Conservation (phyloP, 345 rosid genomes). For the Capsella bursapastoris region DNA sequence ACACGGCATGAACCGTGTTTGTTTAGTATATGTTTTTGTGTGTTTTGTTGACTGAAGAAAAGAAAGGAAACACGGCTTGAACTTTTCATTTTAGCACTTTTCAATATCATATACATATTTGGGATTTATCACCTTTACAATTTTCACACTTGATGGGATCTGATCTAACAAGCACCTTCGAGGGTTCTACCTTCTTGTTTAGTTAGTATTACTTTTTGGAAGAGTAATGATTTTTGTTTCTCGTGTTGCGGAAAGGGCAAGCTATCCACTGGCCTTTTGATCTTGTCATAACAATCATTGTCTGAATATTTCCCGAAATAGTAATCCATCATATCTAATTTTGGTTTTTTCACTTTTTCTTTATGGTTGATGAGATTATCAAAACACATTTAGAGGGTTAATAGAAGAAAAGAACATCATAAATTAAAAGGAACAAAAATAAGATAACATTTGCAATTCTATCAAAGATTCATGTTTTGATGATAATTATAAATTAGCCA, state of each 20-base stretch:
- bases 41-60: background rate
- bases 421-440: background rate
- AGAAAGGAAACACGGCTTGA: background rate
- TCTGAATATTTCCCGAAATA: slow-evolving; percentile 27
- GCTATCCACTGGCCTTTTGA: slow-evolving; percentile 32
- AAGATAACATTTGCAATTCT: background rate
- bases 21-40: background rate
- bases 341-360: background rate
- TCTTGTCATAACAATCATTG: slow-evolving; percentile 26
- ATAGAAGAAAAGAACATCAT: background rate
- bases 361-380: background rate
- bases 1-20: slow-evolving; percentile 8
- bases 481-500: background rate
- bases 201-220: slow-evolving; percentile 6
- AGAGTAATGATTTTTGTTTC: background rate
- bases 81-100: slow-evolving; percentile 9
- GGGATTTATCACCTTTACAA: slow-evolving; percentile 9
- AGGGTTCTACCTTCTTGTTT: slow-evolving; percentile 1
- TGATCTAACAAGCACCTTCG: slow-evolving; percentile 24
- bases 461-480: background rate
- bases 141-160: slow-evolving; percentile 20
- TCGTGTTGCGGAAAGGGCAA: slow-evolving; percentile 37
- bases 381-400: background rate
- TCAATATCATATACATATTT: background rate
- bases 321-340: slow-evolving; percentile 22